Percentiles rank a stretch among this genome's conserved stretches.
phyloP scores from a whole-genome alignment of 176 grass and related monocot genomes.

The Eremochloa ophiuroides region DNA sequence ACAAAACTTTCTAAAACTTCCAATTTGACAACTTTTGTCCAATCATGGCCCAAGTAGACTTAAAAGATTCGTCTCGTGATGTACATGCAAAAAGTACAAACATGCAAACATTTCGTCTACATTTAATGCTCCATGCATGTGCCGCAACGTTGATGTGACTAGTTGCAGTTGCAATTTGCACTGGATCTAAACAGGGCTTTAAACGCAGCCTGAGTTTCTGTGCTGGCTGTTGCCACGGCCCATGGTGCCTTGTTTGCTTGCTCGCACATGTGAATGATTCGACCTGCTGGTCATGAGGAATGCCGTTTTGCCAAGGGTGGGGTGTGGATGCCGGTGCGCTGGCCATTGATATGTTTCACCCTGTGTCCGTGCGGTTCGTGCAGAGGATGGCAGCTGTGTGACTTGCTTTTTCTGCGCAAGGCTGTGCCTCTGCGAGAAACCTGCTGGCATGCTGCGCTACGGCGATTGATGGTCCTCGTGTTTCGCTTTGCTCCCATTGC shows the following conservation, averaged over 20 bases:
- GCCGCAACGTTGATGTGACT: no score
- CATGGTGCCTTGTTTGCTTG: background rate
- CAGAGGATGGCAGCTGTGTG: background rate
- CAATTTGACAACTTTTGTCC: no score
- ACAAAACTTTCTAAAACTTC: no score
- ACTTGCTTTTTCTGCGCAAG: conserved; percentile 14
- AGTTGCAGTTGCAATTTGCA: no score
- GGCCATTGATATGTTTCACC: background rate
- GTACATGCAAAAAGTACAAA: no score
- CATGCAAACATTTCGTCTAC: no score
- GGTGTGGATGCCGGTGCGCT: background rate
- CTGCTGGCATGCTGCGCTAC: background rate
- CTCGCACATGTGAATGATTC: background rate
- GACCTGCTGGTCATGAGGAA: background rate
- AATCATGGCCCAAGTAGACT: no score
- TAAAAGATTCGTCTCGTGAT: no score
- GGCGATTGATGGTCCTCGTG: background rate
- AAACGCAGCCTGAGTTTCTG: no score
- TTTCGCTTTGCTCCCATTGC: background rate
- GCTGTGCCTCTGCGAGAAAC: background rate
- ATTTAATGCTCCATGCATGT: no score
- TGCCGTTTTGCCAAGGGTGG: conserved; percentile 8
- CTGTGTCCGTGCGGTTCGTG: background rate
- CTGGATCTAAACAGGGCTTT: no score
- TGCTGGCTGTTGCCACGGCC: background rate